Base-by-base conservation (phyloP, 768 basidiomycete species). In the Paxillus ammoniavirescens region DNA sequence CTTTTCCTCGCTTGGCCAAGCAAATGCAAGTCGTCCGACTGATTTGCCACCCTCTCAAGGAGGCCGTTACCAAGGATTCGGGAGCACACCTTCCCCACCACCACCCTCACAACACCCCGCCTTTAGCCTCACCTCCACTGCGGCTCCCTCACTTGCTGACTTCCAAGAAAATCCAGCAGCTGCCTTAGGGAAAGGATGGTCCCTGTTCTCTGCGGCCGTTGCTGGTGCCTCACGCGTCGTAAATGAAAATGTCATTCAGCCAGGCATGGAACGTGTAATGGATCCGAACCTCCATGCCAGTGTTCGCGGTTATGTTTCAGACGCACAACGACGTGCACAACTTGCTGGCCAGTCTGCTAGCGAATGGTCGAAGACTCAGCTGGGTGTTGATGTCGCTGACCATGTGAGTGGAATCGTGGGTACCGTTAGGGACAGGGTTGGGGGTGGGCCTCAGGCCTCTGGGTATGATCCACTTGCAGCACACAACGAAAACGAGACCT, bases 101-200 rank as follows among this genome's bases (percentile, higher is more conserved):
- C 61, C 73, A 4, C 71, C 61, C 9, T 72, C 78, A 23, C 75
- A 81, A 49, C 80, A 89, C 68, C 86, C 91, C 2, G 82, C 90
- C 2, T 85, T 78, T 62, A 76, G 79, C 5, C 74, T 91, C 40
- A 92, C 92, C 4, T 94, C 92, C 28, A 82, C 86, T 9, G 82
- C 87, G 33, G 86, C 87, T 10, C 96, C 96, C 0, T 79, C 85
- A 0, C 66, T 98, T 2, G 70, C 75, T 40, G 95, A 99, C 17
- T 72, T 98, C 30, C 91, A 96, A 67, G 83, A 88, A 42, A 92
- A 93, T 65, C 96, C 96, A 0, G 70, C 87, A 36, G 84, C 82
- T 8, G 95, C 96, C 0, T 71, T 98, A 13, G 83, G 83, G 62
- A 98, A 98, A 74, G 93, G 95, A 42, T 98, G 97, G 97, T 92